phyloP scores from a whole-genome alignment of 768 basidiomycete species.

The Tylopilus plumbeoviolaceoides region DNA sequence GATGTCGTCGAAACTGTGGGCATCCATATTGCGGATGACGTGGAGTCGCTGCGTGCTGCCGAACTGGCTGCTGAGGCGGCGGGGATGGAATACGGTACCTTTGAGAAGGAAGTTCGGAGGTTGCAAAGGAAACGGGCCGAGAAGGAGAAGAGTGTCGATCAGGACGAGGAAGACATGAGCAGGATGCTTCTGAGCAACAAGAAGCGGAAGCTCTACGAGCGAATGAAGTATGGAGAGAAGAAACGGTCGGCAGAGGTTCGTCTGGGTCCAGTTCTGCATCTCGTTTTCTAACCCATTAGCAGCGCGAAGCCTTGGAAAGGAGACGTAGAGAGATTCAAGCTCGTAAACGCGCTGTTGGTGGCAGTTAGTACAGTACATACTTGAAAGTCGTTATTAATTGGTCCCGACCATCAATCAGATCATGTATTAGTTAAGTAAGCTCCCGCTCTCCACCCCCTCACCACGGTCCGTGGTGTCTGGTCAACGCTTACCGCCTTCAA shows the following conservation, averaged over 20 bases:
- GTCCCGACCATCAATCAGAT: background rate
- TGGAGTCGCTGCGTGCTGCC: conserved; percentile 72
- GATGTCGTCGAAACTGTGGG: conserved; percentile 27
- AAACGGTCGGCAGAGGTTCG: conserved; percentile 78
- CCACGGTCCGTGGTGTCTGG: conserved; percentile 1
- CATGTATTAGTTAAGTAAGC: conserved; percentile 10
- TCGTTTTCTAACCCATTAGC: conserved; percentile 11
- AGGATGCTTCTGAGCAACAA: conserved; percentile 99
- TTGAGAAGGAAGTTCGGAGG: conserved; percentile 72
- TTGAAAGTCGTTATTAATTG: background rate
- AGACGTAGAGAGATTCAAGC: conserved; percentile 54
- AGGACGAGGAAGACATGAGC: conserved; percentile 77
- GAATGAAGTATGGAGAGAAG: conserved; percentile 83
- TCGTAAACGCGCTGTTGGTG: conserved; percentile 15
- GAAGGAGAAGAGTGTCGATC: conserved; percentile 34
- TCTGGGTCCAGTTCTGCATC: conserved; percentile 5
- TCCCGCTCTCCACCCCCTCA: no score
- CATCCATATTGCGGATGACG: conserved; percentile 44
- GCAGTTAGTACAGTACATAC: background rate
- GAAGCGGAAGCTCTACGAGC: conserved; percentile 89
- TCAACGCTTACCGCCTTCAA: background rate
- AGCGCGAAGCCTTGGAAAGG: conserved; percentile 61
- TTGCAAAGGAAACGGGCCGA: conserved; percentile 40
- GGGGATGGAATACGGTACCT: conserved; percentile 74
- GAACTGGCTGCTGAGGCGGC: conserved; percentile 91